These are phyloP conservation scores for Linum trigynum DNA, from an alignment of 345 rosid genomes.

Conservation along the genomic window DNA sequence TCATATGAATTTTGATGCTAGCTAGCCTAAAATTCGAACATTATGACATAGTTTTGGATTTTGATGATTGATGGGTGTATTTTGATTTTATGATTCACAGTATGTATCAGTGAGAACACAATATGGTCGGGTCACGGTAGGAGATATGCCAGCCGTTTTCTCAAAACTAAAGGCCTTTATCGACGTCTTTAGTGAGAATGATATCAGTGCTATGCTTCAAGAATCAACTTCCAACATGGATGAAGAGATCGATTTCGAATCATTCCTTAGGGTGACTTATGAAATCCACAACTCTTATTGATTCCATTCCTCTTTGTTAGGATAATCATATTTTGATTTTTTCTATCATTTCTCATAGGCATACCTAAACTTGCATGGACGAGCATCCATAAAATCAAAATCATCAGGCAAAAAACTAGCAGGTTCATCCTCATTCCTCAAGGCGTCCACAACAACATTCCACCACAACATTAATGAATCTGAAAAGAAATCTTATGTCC, in stretches of 20 bases:
- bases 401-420: constrained; percentile 44
- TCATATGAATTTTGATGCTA: background rate
- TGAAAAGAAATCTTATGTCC: constrained; percentile 88
- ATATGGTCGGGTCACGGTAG: constrained; percentile 42
- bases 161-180: constrained; percentile 58
- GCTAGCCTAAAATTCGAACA: too few species aligned
- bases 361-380: constrained; percentile 53
- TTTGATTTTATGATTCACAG: constrained; percentile 24
- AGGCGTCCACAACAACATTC: constrained; percentile 76
- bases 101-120: constrained; percentile 53
- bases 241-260: constrained; percentile 76
- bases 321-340: background rate
- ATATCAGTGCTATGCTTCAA: constrained; percentile 50
- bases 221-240: constrained; percentile 35
- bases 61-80: background rate
- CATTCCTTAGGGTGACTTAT: constrained; percentile 66
- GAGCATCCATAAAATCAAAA: constrained; percentile 38
- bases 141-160: constrained; percentile 63
- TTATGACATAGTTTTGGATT: background rate
- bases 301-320: background rate
- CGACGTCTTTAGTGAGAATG: constrained; percentile 51
- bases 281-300: background rate
- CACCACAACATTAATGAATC: constrained; percentile 81
- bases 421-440: constrained; percentile 58
- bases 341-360: constrained; percentile 37